Base-by-base conservation (phyloP, 148 eudicot genomes). In the Pharnaceum exiguum region DNA sequence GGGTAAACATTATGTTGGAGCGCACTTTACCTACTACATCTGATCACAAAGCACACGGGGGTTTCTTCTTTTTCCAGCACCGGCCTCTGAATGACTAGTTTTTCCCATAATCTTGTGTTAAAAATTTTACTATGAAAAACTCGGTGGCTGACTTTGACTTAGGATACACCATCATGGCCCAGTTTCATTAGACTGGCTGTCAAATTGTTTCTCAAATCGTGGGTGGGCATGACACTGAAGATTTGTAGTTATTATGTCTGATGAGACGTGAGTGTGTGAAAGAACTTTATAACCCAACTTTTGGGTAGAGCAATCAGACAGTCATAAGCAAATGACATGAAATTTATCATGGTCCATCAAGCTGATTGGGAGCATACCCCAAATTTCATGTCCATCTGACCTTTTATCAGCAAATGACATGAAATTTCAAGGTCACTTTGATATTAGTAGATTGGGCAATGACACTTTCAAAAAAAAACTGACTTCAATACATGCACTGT, bases 21-120 rank as follows among this genome's bases (percentile, higher is more conserved):
- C 69, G 76, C 80, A 76, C 76, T 71, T 55, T 25, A 76, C 80
- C 76, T 76, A 76, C 73, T 71, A 30, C 62, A 45, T 57, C 53
- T 63, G 15, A 63, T 51, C 23, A 63, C 25, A 70, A 63, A 27
- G n/a, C 52, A 51, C 42, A 33, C 63, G 43, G 59, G 46, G 40
- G 57, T 70, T 63, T 46, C 43, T 54, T 35, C 57, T 28, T 62
- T 61, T 30, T 44, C 60, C 55, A 18, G 46, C 49, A n/a, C n/a
- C n/a, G n/a, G n/a, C n/a, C n/a, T 37, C 40, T 12, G 27, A 33
- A 21, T 46, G 29, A 52, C 45, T 44, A 35, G 12, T 25, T 33
- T 68, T 53, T 49, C 46, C 45, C 60, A 31, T 28, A 37, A 24
- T 3, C 32, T 36, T 35, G 22, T 60, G 51, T 67, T 59, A 31